These are phyloP conservation scores for Coemansia sp. DNA, from an alignment of 192 early-diverging fungal species.

Conservation along the genomic window DNA sequence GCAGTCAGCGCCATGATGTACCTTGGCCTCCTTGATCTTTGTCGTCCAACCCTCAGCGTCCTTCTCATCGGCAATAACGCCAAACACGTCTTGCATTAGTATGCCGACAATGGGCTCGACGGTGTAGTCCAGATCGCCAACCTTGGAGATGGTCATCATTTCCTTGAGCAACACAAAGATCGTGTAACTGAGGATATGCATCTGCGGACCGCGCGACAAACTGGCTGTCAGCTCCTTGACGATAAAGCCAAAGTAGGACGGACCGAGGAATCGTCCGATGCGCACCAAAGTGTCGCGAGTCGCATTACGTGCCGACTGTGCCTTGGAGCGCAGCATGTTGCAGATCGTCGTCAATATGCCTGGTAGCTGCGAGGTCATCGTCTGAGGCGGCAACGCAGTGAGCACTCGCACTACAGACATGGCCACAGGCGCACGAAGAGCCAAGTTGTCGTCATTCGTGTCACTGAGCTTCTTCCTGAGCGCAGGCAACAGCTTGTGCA, in stretches of 20 bases:
- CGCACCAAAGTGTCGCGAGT: slow-evolving; percentile 87
- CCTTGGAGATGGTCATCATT: slow-evolving; percentile 60
- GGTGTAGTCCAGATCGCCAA: slow-evolving; percentile 82
- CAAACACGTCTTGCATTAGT: slow-evolving; percentile 91
- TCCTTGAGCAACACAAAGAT: slow-evolving; percentile 80
- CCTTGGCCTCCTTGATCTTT: slow-evolving; percentile 90
- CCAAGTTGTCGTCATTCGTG: slow-evolving; percentile 73
- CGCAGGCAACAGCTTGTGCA: slow-evolving; percentile 79
- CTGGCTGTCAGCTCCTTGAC: slow-evolving; percentile 80
- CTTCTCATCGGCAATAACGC: slow-evolving; percentile 83
- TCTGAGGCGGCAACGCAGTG: slow-evolving; percentile 72
- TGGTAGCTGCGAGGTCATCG: slow-evolving; percentile 81
- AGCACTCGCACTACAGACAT: slow-evolving; percentile 86
- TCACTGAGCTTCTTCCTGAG: slow-evolving; percentile 75
- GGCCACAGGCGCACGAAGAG: slow-evolving; percentile 83
- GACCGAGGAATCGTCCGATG: slow-evolving; percentile 82
- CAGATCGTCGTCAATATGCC: slow-evolving; percentile 86
- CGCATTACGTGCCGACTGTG: slow-evolving; percentile 81
- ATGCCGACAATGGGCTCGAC: slow-evolving; percentile 72
- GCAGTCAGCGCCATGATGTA: slow-evolving; percentile 80
- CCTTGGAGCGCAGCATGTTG: slow-evolving; percentile 77
- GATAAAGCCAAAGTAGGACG: slow-evolving; percentile 84
- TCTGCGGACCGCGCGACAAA: slow-evolving; percentile 83
- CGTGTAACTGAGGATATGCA: slow-evolving; percentile 96
- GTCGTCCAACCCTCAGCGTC: slow-evolving; percentile 86